A percentile compares a stretch with the other conserved stretches of the same genome.
Evolutionary conservation across 768 basidiomycete species (phyloP).

Genomic region (Lactarius quietus): DNA sequence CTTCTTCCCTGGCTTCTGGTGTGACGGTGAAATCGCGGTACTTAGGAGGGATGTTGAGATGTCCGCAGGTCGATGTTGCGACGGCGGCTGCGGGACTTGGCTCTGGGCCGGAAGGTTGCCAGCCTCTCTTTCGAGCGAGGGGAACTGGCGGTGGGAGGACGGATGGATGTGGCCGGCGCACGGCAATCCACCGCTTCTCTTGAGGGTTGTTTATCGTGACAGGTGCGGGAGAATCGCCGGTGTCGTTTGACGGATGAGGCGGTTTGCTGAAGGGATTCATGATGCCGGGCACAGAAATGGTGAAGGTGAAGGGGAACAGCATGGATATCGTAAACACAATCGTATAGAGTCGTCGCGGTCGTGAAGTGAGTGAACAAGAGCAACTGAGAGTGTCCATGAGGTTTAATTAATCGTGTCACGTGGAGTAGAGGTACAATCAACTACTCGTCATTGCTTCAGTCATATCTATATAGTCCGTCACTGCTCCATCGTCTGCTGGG

Average conservation of each 20-base stretch:
- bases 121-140: slow-evolving; percentile 60
- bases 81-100: slow-evolving; percentile 51
- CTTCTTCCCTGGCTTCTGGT: slow-evolving; percentile 29
- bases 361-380: neutral
- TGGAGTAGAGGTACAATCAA: neutral
- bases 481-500: slow-evolving; percentile 9
- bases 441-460: no score
- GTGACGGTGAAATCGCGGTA: slow-evolving; percentile 42
- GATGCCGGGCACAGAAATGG: slow-evolving; percentile 58
- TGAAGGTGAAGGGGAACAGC: slow-evolving; percentile 73
- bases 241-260: slow-evolving; percentile 22
- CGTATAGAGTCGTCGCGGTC: slow-evolving; percentile 1
- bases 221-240: slow-evolving; percentile 21
- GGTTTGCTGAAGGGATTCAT: slow-evolving; percentile 53
- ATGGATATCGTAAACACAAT: slow-evolving; percentile 29
- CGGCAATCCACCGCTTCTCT: slow-evolving; percentile 26
- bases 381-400: neutral
- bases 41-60: slow-evolving; percentile 66
- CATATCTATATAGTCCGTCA: neutral
- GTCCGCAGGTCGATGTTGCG: slow-evolving; percentile 54
- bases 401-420: slow-evolving; percentile 6
- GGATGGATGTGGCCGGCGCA: slow-evolving; percentile 30
- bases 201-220: slow-evolving; percentile 28
- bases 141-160: slow-evolving; percentile 41
- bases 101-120: slow-evolving; percentile 62